Conservation (phyloP, 2,329 filamentous ascomycete species). For the Penicillium sp. region DNA sequence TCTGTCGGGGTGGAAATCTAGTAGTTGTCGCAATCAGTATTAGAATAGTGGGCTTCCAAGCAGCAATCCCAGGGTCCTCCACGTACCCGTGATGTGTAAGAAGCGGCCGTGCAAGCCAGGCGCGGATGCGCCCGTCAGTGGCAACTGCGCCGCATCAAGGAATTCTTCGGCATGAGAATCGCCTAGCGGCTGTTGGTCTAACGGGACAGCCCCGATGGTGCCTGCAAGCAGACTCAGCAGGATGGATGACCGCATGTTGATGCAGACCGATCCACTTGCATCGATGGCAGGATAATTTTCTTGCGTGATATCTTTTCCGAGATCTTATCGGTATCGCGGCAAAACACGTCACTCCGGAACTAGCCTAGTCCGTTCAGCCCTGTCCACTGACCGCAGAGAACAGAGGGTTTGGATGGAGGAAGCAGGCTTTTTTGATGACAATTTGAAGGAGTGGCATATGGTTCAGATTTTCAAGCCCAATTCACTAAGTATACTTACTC, state of each 20-base stretch:
- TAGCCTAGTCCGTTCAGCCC: not conserved
- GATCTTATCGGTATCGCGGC: not conserved
- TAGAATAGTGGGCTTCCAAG: not conserved
- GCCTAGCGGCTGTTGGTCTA: slow-evolving; percentile 15
- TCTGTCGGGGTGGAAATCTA: slow-evolving; percentile 89
- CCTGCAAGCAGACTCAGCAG: slow-evolving; percentile 16
- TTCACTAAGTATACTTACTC: not conserved
- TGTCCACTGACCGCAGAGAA: not conserved
- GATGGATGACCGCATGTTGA: slow-evolving; percentile 17
- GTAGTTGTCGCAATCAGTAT: not conserved
- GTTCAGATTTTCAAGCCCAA: not conserved
- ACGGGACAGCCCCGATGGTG: slow-evolving; percentile 13
- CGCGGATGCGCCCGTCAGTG: slow-evolving; percentile 4
- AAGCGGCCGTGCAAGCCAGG: slow-evolving; percentile 33
- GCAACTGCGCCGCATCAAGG: not conserved
- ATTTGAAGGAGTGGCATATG: not conserved
- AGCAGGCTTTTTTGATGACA: not conserved
- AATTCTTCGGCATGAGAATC: slow-evolving; percentile 1
- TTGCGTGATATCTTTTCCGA: not conserved
- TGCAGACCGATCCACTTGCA: not conserved
- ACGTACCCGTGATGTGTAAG: slow-evolving; percentile 37
- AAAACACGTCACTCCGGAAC: not conserved
- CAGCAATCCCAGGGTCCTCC: too few relatives aligned
- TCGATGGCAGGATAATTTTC: not conserved
- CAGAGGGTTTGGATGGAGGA: not conserved